Evolutionary conservation across 768 basidiomycete species (phyloP).

Genomic region (Rhizopogon vinicolor): DNA sequence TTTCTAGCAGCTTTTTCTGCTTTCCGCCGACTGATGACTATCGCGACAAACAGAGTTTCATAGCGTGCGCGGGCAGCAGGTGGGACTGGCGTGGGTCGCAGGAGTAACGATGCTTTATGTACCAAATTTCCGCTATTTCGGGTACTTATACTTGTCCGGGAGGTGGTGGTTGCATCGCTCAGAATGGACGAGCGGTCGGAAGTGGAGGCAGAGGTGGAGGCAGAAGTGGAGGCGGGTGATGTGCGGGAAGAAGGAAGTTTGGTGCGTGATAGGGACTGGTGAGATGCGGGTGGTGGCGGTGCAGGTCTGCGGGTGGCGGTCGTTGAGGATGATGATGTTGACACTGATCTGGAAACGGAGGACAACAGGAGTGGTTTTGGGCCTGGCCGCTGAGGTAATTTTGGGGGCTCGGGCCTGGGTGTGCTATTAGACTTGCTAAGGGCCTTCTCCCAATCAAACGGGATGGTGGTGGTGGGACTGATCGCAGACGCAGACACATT

Average conservation of each 20-base stretch:
- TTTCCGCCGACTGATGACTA: constrained; percentile 45
- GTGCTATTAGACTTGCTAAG: constrained; percentile 28
- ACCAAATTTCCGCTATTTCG: constrained; percentile 22
- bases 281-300: constrained; percentile 34
- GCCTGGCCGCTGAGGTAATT: constrained; percentile 43
- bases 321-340: constrained; percentile 32
- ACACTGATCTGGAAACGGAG: constrained; percentile 27
- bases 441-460: constrained; percentile 49
- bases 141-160: constrained; percentile 35
- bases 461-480: constrained; percentile 47
- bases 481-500: constrained; percentile 52
- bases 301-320: constrained; percentile 35
- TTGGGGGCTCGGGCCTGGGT: constrained; percentile 33
- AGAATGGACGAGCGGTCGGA: constrained; percentile 65
- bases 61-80: constrained; percentile 60
- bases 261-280: constrained; percentile 16
- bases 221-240: constrained; percentile 31
- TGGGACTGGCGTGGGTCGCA: constrained; percentile 66
- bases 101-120: constrained; percentile 26
- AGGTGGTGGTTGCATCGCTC: constrained; percentile 37
- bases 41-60: constrained; percentile 60
- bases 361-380: constrained; percentile 18
- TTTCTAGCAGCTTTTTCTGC: constrained; percentile 28
- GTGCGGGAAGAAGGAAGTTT: constrained; percentile 31
- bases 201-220: constrained; percentile 45